Conservation (phyloP, 768 basidiomycete species). For the Phanerochaete carnosa region DNA sequence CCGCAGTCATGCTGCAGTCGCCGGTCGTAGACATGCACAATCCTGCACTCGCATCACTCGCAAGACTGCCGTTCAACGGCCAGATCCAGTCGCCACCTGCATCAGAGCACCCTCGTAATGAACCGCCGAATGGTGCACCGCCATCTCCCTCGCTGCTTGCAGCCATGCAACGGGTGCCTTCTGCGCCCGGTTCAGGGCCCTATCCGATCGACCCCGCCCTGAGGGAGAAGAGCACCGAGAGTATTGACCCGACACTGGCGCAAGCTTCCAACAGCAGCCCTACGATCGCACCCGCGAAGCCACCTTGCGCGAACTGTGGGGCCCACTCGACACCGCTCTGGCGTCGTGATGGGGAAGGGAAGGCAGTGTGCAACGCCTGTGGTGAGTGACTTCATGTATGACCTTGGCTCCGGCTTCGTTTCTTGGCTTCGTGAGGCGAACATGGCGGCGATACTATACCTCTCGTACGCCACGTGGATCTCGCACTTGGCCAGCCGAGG, state of each 20-base stretch:
- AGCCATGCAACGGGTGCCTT: constrained; percentile 29
- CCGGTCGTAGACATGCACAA: constrained; percentile 50
- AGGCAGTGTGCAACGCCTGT: constrained; percentile 86
- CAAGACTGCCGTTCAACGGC: constrained; percentile 40
- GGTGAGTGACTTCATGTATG: constrained; percentile 55
- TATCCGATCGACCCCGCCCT: constrained; percentile 22
- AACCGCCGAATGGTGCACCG: constrained; percentile 20
- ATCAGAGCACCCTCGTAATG: constrained; percentile 27
- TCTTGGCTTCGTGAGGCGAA: constrained; percentile 14
- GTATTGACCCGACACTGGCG: constrained; percentile 20
- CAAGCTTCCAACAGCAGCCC: constrained; percentile 8
- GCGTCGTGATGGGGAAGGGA: constrained; percentile 79
- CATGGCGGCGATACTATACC: constrained; percentile 8
- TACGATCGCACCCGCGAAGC: constrained; percentile 2
- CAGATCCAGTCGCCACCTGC: constrained; percentile 29
- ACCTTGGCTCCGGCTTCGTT: constrained; percentile 6
- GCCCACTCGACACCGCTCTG: constrained; percentile 80
- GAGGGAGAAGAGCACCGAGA: constrained; percentile 21
- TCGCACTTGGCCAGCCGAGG: constrained; percentile 17
- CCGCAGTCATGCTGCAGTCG: constrained; percentile 55
- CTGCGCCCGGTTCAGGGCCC: constrained; percentile 15
- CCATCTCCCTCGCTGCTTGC: constrained; percentile 17
- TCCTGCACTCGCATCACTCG: constrained; percentile 38
- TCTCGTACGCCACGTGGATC: constrained; percentile 37
- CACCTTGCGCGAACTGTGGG: constrained; percentile 67